Evolutionary conservation across 805 yeast species (phyloP), one percentile per base, ranked within the genome.

Genomic region (Blastobotrys attinorum): DNA sequence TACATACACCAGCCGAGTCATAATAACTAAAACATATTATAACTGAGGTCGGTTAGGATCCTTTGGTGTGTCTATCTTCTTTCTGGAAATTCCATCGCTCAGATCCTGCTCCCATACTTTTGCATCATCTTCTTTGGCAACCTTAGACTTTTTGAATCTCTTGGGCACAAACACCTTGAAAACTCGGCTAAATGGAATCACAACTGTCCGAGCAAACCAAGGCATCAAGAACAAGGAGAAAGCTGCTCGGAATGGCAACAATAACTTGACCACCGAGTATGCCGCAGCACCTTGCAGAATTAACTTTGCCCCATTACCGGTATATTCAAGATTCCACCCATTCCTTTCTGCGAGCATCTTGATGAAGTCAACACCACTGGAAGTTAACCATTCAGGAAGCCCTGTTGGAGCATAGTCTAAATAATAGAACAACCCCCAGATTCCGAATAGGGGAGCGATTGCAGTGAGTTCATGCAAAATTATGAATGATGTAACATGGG

Each of bases 381-480:
- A 67, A n/a, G 82, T 58, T 13, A 83, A 69, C 77, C 77, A 73
- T 3, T 73, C 69, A 0, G 86, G 83, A 22, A 77, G 53, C 43
- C 74, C 79, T 6, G 72, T 51, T 1, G 83, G 81, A 7, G 75
- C 58, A 40, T 71, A 62, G 43, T 75, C 75, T 33, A 71, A 66
- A 47, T 73, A 69, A 61, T 82, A 83, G 48, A 84, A 70, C 1
- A 69, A 49, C 54, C 76, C 82, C 88, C 90, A 82, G 2, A 83
- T 52, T 0, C 78, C 79, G 32, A 82, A 64, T 39, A 84, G 65
- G 1, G 94, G 94, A 22, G 74, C 71, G 2, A 84, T 69, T 2
- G 95, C 95, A 0, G 89, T 72, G 34, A 84, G 49, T 56, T 84
- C 95, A 56, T 84, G 95, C 11, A 84, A 65, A 3, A 83, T 57